Percentiles rank a stretch among this genome's conserved stretches.
Conservation (phyloP, 805 yeast species). For the Saccharomycopsis vini region DNA sequence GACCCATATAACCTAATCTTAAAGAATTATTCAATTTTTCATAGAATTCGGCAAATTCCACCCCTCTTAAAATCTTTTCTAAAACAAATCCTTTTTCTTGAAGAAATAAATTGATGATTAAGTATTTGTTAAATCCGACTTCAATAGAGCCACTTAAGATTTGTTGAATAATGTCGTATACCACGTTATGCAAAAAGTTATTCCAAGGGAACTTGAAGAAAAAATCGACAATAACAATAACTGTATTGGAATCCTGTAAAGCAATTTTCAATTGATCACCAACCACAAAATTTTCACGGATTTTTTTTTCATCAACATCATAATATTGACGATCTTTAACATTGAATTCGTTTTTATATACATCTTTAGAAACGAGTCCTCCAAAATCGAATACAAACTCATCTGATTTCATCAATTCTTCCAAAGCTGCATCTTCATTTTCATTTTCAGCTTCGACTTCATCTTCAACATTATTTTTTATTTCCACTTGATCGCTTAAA, state of each 20-base stretch:
- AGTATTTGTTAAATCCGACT: conserved; percentile 62
- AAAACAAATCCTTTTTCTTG: conserved; percentile 43
- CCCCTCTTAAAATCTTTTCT: conserved; percentile 55
- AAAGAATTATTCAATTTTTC: conserved; percentile 49
- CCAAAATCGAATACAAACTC: conserved; percentile 21
- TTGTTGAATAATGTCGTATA: conserved; percentile 76
- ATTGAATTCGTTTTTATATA: conserved; percentile 26
- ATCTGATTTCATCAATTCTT: conserved; percentile 13
- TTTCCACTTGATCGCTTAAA: conserved; percentile 12
- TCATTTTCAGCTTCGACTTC: conserved; percentile 4
- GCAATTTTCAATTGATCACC: conserved; percentile 70
- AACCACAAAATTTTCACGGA: conserved; percentile 49
- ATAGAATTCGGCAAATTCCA: conserved; percentile 46
- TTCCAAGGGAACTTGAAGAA: conserved; percentile 75
- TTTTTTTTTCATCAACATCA: conserved; percentile 24
- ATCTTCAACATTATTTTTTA: conserved; percentile 21
- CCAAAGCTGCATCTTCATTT: conserved; percentile 14
- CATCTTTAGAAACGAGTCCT: conserved; percentile 10
- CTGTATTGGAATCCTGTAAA: conserved; percentile 53
- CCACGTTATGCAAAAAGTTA: conserved; percentile 77
- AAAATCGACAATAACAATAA: conserved; percentile 52
- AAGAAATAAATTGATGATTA: conserved; percentile 53
- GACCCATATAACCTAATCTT: conserved; percentile 96
- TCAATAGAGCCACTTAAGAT: conserved; percentile 67
- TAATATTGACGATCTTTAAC: conserved; percentile 15